A percentile compares a stretch with the other conserved stretches of the same genome.
Evolutionary conservation across 306 rosid species (phyloP).

Genomic region (Dicorynia guianensis): DNA sequence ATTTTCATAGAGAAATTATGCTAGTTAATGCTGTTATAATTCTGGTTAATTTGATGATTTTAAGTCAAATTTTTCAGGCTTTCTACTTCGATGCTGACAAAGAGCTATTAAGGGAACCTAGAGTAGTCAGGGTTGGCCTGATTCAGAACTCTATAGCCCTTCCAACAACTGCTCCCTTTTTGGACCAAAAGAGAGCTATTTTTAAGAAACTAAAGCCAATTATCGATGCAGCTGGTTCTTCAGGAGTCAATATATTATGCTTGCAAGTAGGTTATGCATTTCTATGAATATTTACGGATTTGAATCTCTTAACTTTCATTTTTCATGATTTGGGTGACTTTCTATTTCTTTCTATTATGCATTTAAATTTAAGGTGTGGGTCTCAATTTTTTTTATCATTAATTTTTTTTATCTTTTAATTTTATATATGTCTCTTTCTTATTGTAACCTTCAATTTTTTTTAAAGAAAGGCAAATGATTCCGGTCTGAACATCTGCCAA

Average conservation of each 20-base stretch:
- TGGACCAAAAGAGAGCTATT: slow-evolving; percentile 77
- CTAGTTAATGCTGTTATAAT: slow-evolving; percentile 16
- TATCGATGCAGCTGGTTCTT: slow-evolving; percentile 83
- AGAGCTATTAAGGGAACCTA: slow-evolving; percentile 77
- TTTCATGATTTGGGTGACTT: too few relatives aligned
- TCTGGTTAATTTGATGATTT: slow-evolving; percentile 20
- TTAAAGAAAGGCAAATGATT: too few relatives aligned
- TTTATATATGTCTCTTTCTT: too few relatives aligned
- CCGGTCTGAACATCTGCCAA: not conserved
- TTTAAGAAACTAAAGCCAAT: slow-evolving; percentile 74
- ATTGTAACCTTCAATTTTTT: too few relatives aligned
- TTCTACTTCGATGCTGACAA: slow-evolving; percentile 72
- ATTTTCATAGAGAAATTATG: slow-evolving; percentile 5
- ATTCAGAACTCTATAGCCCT: slow-evolving; percentile 83
- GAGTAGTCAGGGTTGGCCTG: slow-evolving; percentile 88
- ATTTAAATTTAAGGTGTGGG: too few relatives aligned
- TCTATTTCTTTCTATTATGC: too few relatives aligned
- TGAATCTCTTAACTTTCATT: too few relatives aligned
- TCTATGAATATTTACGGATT: too few relatives aligned
- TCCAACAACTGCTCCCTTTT: slow-evolving; percentile 78
- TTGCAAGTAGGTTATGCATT: slow-evolving; percentile 70
- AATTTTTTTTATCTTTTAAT: too few relatives aligned
- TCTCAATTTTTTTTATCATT: too few relatives aligned
- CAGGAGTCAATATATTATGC: slow-evolving; percentile 91
- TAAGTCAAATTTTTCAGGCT: slow-evolving; percentile 60